Evolutionary conservation across 2,329 filamentous ascomycete species (phyloP).

Genomic region (Pseudopyricularia javanii): DNA sequence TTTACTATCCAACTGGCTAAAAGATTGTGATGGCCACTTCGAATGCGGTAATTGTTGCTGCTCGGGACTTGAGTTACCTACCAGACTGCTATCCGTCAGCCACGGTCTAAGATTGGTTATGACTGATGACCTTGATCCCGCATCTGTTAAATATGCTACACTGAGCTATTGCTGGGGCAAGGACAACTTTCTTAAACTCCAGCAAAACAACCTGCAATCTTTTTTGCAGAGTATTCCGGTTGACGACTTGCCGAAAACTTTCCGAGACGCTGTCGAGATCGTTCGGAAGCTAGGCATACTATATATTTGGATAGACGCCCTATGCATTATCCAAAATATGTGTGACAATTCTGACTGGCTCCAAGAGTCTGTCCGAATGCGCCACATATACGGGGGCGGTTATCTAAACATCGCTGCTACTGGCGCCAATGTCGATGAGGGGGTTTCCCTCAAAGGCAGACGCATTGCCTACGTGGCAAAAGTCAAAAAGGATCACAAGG

Average conservation of each 20-base stretch:
- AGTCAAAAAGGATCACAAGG: neutral
- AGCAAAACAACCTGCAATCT: constrained; percentile 3
- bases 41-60: neutral
- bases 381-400: constrained; percentile 11
- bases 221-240: constrained; percentile 4
- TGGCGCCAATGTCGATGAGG: neutral
- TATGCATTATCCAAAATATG: constrained; percentile 17
- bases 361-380: constrained; percentile 12
- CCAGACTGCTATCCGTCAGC: neutral
- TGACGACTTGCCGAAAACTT: constrained; percentile 9
- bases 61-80: neutral
- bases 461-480: neutral
- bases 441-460: neutral
- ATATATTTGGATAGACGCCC: constrained; percentile 19
- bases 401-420: constrained; percentile 11
- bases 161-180: constrained; percentile 17
- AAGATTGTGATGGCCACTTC: neutral
- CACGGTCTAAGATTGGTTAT: neutral
- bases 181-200: constrained; percentile 6
- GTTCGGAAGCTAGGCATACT: constrained; percentile 10
- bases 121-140: neutral
- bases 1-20: neutral
- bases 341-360: constrained; percentile 8
- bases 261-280: constrained; percentile 13
- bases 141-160: neutral